These are phyloP conservation scores for Colletotrichum sansevieriae DNA, from an alignment of 2,329 filamentous ascomycete genomes.

Conservation along the genomic window DNA sequence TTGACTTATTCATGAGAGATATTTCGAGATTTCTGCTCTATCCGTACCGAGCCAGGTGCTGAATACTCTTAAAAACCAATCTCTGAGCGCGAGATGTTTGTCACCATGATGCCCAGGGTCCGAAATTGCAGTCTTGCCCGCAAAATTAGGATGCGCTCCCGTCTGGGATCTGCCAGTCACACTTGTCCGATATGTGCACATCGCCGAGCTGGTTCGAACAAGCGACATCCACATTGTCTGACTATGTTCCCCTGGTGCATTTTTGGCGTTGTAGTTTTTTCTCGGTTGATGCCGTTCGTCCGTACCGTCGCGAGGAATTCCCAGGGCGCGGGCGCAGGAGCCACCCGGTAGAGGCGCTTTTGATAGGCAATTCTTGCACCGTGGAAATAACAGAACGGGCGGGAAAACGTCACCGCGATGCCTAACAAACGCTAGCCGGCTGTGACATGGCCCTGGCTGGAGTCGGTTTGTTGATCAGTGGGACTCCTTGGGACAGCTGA, in stretches of 20 bases:
- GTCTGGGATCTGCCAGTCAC: conserved; percentile 18
- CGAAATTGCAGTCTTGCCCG: conserved; percentile 13
- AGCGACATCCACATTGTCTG: background rate
- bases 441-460: conserved; percentile 19
- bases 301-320: background rate
- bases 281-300: conserved; percentile 1
- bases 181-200: conserved; percentile 5
- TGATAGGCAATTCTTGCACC: conserved; percentile 1
- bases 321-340: background rate
- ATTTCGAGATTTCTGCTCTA: background rate
- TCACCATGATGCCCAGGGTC: background rate
- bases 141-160: conserved; percentile 33
- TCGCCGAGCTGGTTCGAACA: conserved; percentile 4
- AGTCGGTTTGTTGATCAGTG: conserved; percentile 27
- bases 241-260: no score
- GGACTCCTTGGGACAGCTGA: conserved; percentile 20
- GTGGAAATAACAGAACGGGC: background rate
- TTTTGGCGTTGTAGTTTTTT: background rate
- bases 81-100: no score
- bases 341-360: conserved; percentile 6
- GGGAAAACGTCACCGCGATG: conserved; percentile 18
- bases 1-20: background rate
- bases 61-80: background rate
- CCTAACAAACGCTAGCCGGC: conserved; percentile 25
- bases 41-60: background rate